Conservation (phyloP, 768 basidiomycete species). For the Lyophyllum atratum region DNA sequence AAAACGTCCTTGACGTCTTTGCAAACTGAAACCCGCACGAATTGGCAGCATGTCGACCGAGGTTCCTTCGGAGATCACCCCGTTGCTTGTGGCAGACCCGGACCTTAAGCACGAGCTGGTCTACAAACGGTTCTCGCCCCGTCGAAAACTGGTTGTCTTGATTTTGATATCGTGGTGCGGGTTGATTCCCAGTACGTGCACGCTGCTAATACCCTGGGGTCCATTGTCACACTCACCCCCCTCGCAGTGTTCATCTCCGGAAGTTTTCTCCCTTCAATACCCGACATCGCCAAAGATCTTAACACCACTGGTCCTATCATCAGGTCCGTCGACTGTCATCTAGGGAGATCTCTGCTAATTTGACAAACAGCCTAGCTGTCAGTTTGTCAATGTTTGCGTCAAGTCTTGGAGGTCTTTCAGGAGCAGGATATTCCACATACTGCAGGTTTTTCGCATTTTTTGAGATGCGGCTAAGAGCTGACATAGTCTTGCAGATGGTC, state of each 20-base stretch:
- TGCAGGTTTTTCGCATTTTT: constrained; percentile 28
- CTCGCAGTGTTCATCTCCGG: constrained; percentile 9
- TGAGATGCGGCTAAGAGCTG: background rate
- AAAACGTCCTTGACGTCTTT: too few species aligned
- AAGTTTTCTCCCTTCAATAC: constrained; percentile 15
- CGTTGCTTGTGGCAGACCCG: too few species aligned
- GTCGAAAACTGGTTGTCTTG: constrained; percentile 7
- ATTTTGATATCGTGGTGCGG: constrained; percentile 18
- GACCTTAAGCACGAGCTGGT: too few species aligned
- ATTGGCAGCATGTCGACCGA: too few species aligned
- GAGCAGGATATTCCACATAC: background rate
- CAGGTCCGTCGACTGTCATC: constrained; percentile 2
- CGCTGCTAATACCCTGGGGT: background rate
- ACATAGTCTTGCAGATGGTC: constrained; percentile 42
- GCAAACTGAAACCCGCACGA: too few species aligned
- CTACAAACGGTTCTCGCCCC: constrained; percentile 12
- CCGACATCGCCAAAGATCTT: constrained; percentile 15
- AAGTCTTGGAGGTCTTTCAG: background rate
- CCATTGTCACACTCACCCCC: background rate
- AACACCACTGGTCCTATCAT: constrained; percentile 7
- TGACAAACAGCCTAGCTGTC: background rate
- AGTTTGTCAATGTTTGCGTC: background rate
- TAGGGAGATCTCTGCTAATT: background rate
- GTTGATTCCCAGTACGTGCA: constrained; percentile 10
- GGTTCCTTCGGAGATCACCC: too few species aligned